Base-by-base conservation (phyloP, 208 protist species). In the Eutreptiella sp. region DNA sequence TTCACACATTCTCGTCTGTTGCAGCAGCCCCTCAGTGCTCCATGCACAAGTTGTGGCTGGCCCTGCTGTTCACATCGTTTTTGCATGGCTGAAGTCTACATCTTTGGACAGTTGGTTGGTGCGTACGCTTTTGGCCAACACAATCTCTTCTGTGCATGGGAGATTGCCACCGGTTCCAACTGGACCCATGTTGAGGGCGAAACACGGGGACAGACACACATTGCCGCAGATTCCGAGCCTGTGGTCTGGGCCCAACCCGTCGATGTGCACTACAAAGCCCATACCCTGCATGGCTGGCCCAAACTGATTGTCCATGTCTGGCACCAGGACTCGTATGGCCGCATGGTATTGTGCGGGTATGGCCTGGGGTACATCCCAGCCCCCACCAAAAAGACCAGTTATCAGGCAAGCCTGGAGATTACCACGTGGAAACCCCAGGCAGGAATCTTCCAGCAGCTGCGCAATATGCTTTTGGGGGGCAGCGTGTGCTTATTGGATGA, bases 221-320 rank as follows among this genome's bases (percentile, higher is more conserved):
- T 68, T 23, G 32, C 21, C 39, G 3, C 4, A 16, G 48, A 31
- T 54, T 9, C 16, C 5, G 57, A 23, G 11, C 26, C 31, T 4
- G 46, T 16, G 19, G n/a, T 58, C 9, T 68, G 29, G 27, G n/a
- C n/a, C 3, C 62, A 68, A 23, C 62, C 62, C 11, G 66, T 68
- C 27, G 62, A 68, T 43, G 9, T 68, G 3, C 62, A 68, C 52
- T 68, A 36, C 41, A 28, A 16, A 9, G 39, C 62, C 7, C 38
- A 68, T n/a, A 50, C 27, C 52, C 53, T 68, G n/a, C 38, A 68
- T 39, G 59, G 59, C 23, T 65, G 59, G 59, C 59, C 59, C n/a
- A 65, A 65, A 48, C 28, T 65, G 7, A 21, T 29, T 7, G 26
- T 65, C 9, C 59, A 65, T 26, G 59, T 65, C 24, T 65, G 59